A percentile compares a stretch with the other conserved stretches of the same genome.
phyloP scores from a whole-genome alignment of 1,284 basidiomycete species.

The Thecaphora frezii region DNA sequence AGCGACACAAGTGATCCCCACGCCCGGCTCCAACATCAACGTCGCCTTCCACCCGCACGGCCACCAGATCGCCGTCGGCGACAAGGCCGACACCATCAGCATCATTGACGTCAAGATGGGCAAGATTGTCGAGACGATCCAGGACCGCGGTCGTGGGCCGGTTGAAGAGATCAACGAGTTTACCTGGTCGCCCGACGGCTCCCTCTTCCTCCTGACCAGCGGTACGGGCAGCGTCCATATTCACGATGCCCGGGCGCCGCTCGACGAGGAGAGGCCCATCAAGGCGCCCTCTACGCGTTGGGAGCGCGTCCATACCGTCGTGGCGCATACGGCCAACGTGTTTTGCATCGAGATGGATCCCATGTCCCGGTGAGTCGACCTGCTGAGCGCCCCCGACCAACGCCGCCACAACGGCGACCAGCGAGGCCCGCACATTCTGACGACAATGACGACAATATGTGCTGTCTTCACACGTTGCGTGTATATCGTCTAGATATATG shows the following conservation, averaged over 20 bases:
- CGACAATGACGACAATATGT: background rate
- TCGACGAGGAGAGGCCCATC: background rate
- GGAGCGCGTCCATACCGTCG: constrained; percentile 21
- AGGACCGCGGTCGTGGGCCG: constrained; percentile 1
- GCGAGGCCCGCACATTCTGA: no score
- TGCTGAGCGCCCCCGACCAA: background rate
- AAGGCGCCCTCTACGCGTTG: constrained; percentile 5
- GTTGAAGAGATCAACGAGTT: constrained; percentile 53
- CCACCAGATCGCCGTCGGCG: constrained; percentile 43
- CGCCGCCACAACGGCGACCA: no score
- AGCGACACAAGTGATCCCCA: constrained; percentile 7
- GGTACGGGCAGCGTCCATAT: constrained; percentile 39
- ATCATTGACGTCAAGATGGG: constrained; percentile 33
- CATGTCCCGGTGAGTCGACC: constrained; percentile 5
- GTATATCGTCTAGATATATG: constrained; percentile 25
- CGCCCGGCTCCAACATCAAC: constrained; percentile 49
- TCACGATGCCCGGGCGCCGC: constrained; percentile 3
- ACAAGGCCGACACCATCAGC: constrained; percentile 48
- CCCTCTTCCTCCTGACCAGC: constrained; percentile 41
- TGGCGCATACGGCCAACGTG: constrained; percentile 43
- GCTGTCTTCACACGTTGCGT: background rate
- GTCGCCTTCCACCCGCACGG: constrained; percentile 46
- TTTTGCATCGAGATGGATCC: constrained; percentile 50
- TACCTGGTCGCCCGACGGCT: constrained; percentile 41
- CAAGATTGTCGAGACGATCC: constrained; percentile 27